Conservation (phyloP, 768 basidiomycete genomes). For the Paxillus ammoniavirescens region DNA sequence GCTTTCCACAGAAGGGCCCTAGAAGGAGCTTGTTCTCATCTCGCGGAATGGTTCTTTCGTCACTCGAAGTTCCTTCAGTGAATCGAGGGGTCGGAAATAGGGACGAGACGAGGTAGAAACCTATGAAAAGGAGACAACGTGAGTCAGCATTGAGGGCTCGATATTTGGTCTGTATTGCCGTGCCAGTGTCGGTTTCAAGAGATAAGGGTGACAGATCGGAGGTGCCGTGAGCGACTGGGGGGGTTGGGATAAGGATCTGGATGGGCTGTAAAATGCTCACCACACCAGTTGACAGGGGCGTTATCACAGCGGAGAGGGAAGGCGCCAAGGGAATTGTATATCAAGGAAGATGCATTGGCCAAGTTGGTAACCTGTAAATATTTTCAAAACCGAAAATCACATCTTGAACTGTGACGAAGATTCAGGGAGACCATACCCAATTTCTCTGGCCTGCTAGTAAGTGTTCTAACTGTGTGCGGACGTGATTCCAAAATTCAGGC, state of each 20-base stretch:
- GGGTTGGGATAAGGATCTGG: conserved; percentile 1
- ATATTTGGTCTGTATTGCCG: not conserved
- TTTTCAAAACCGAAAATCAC: not conserved
- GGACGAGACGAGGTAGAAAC: conserved; percentile 77
- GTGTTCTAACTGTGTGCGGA: conserved; percentile 57
- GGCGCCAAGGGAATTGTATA: conserved; percentile 74
- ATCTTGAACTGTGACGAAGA: conserved; percentile 2
- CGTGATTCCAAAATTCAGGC: conserved; percentile 76
- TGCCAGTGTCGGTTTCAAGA: not conserved
- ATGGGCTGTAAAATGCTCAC: conserved; percentile 45
- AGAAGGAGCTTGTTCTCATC: conserved; percentile 46
- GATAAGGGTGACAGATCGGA: not conserved
- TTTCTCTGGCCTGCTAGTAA: conserved; percentile 67
- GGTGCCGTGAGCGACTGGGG: not conserved
- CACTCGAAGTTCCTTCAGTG: conserved; percentile 9
- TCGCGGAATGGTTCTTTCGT: conserved; percentile 11
- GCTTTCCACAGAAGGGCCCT: conserved; percentile 88
- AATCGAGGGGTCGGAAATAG: conserved; percentile 54
- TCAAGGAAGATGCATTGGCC: conserved; percentile 77
- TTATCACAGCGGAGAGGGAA: conserved; percentile 60
- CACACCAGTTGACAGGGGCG: conserved; percentile 89
- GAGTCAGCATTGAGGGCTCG: conserved; percentile 17
- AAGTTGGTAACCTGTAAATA: conserved; percentile 73
- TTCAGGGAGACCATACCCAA: conserved; percentile 60
- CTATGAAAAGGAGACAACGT: conserved; percentile 38